phyloP scores from a whole-genome alignment of 768 basidiomycete genomes.

The Trametes maxima region DNA sequence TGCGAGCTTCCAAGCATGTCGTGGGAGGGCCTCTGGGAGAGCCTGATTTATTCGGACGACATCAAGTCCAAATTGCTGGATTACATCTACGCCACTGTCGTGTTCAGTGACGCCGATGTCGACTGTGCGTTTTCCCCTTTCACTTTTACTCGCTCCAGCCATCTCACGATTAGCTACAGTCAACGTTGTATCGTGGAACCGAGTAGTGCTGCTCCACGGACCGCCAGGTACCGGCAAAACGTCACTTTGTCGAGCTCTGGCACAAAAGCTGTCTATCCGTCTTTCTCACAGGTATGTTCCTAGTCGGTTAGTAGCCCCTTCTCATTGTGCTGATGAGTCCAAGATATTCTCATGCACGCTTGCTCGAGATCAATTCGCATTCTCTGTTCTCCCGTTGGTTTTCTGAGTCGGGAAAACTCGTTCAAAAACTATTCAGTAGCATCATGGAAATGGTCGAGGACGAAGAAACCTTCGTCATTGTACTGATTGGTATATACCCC shows the following conservation, averaged over 20 bases:
- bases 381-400: slow-evolving; percentile 99
- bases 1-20: slow-evolving; percentile 82
- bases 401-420: slow-evolving; percentile 97
- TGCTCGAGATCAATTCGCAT: slow-evolving; percentile 98
- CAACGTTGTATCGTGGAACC: slow-evolving; percentile 95
- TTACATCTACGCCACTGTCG: slow-evolving; percentile 91
- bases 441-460: slow-evolving; percentile 93
- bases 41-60: slow-evolving; percentile 79
- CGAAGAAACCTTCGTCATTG: slow-evolving; percentile 87
- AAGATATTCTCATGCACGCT: slow-evolving; percentile 83
- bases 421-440: slow-evolving; percentile 86
- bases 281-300: slow-evolving; percentile 74
- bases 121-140: slow-evolving; percentile 60
- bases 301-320: background rate
- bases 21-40: slow-evolving; percentile 94
- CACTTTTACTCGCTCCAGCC: slow-evolving; percentile 1
- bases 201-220: slow-evolving; percentile 91
- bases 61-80: slow-evolving; percentile 89
- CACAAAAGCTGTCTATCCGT: slow-evolving; percentile 93
- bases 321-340: background rate
- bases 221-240: slow-evolving; percentile 99
- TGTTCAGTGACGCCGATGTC: slow-evolving; percentile 88
- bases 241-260: slow-evolving; percentile 89
- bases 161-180: slow-evolving; percentile 43
- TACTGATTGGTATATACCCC: slow-evolving; percentile 74